These are phyloP conservation scores for Astrothelium subdiscretum DNA, from an alignment of 495 filamentous ascomycete genomes.

Conservation along the genomic window DNA sequence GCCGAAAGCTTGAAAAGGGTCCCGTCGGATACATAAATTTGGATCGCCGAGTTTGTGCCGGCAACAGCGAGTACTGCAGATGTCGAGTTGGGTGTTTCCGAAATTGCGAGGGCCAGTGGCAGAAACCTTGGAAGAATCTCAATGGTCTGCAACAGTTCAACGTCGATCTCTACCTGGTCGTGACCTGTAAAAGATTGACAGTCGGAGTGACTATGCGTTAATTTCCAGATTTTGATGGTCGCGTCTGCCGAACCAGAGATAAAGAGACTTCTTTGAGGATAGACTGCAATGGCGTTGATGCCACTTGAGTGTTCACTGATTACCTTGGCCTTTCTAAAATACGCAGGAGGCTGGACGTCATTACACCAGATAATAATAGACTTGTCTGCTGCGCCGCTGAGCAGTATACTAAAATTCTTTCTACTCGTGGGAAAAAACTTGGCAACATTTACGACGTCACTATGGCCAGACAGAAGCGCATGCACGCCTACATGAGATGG, in stretches of 20 bases:
- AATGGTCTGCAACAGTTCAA: slow-evolving; percentile 51
- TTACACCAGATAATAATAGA: slow-evolving; percentile 59
- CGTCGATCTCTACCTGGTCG: slow-evolving; percentile 10
- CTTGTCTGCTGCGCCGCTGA: slow-evolving; percentile 76
- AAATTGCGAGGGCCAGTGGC: slow-evolving; percentile 62
- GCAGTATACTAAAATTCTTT: slow-evolving; percentile 33
- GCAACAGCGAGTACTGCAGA: slow-evolving; percentile 62
- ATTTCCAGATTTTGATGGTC: slow-evolving; percentile 64
- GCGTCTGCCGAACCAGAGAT: slow-evolving; percentile 71
- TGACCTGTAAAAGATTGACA: background rate
- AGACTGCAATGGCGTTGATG: slow-evolving; percentile 64
- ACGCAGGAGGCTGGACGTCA: slow-evolving; percentile 14
- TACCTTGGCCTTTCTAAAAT: slow-evolving; percentile 36
- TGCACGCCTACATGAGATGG: slow-evolving; percentile 45
- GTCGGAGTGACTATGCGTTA: slow-evolving; percentile 26
- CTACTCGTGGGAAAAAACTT: slow-evolving; percentile 50
- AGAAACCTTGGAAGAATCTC: slow-evolving; percentile 64
- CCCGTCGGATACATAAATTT: slow-evolving; percentile 55
- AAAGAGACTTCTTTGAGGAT: slow-evolving; percentile 44
- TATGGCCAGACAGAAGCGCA: slow-evolving; percentile 66
- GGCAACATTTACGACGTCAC: slow-evolving; percentile 69
- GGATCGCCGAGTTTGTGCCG: slow-evolving; percentile 66
- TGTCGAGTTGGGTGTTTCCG: slow-evolving; percentile 38
- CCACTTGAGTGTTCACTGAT: slow-evolving; percentile 56
- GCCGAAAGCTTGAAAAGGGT: slow-evolving; percentile 60